These are phyloP conservation scores for Ilyonectria sp. DNA, from an alignment of 2,329 filamentous ascomycete genomes.

Conservation along the genomic window DNA sequence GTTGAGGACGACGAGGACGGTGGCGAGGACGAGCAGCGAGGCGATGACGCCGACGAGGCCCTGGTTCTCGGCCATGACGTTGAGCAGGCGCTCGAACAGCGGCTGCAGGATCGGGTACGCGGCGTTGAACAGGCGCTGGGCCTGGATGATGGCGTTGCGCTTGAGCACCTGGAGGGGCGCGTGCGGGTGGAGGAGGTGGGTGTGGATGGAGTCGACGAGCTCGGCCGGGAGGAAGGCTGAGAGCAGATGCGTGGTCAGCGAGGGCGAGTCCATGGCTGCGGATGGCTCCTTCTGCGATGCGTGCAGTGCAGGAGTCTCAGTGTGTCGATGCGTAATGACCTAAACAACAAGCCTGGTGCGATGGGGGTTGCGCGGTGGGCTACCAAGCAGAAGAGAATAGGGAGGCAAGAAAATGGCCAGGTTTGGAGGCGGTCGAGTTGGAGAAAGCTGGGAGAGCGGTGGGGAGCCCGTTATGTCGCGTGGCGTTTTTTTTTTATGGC, in stretches of 20 bases:
- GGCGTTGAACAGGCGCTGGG: constrained; percentile 48
- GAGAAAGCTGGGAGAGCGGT: constrained; percentile 12
- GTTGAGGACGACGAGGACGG: constrained; percentile 77
- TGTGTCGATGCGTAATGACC: background rate
- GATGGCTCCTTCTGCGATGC: constrained; percentile 1
- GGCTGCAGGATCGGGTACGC: constrained; percentile 61
- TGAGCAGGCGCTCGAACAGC: constrained; percentile 57
- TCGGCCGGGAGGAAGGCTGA: constrained; percentile 62
- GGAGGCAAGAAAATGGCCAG: constrained; percentile 1
- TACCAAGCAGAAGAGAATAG: background rate
- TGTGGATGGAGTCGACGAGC: constrained; percentile 60
- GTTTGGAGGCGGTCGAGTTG: constrained; percentile 9
- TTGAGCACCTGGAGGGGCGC: constrained; percentile 61
- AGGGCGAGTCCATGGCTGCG: constrained; percentile 50
- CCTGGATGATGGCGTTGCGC: constrained; percentile 51
- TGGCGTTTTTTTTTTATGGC: constrained; percentile 29
- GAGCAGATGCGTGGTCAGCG: constrained; percentile 53
- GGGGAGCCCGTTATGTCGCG: constrained; percentile 20
- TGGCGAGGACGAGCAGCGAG: constrained; percentile 57
- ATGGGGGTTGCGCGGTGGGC: constrained; percentile 2
- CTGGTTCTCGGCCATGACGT: constrained; percentile 54
- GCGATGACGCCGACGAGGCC: constrained; percentile 51
- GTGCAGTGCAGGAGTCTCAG: background rate
- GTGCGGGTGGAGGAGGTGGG: constrained; percentile 63
- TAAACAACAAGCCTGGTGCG: background rate